Conservation (phyloP, 140 eudicot species). For the Bidens hawaiensis region DNA sequence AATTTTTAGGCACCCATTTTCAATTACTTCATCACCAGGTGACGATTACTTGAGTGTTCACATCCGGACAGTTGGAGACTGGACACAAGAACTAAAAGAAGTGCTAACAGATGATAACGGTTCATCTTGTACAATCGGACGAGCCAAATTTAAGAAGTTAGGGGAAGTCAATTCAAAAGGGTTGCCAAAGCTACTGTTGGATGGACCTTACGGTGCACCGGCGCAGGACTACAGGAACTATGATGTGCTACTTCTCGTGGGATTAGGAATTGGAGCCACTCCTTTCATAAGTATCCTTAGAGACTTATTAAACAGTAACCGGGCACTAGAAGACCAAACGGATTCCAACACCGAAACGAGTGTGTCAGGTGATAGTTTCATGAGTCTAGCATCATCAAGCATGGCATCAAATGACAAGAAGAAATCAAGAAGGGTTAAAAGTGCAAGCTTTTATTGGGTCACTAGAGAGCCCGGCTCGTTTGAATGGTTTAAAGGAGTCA, state of each 20-base stretch:
- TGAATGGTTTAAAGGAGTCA: slow-evolving; percentile 98
- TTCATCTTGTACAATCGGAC: slow-evolving; percentile 63
- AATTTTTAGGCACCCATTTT: slow-evolving; percentile 91
- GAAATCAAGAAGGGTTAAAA: slow-evolving; percentile 44
- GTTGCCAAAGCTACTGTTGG: slow-evolving; percentile 74
- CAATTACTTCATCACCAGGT: slow-evolving; percentile 94
- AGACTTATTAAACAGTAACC: slow-evolving; percentile 69
- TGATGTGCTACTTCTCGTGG: slow-evolving; percentile 86
- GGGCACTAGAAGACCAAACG: slow-evolving; percentile 49
- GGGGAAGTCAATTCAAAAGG: slow-evolving; percentile 51
- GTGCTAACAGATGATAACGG: slow-evolving; percentile 57
- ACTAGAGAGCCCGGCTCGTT: slow-evolving; percentile 93
- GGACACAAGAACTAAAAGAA: slow-evolving; percentile 89
- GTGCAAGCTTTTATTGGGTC: slow-evolving; percentile 90
- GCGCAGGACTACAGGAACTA: slow-evolving; percentile 96
- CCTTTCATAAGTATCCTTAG: slow-evolving; percentile 92
- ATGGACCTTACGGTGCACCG: slow-evolving; percentile 98
- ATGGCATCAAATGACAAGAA: slow-evolving; percentile 52
- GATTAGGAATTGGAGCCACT: slow-evolving; percentile 96
- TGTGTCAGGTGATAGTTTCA: slow-evolving; percentile 58
- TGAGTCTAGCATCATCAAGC: slow-evolving; percentile 63
- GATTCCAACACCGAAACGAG: slow-evolving; percentile 78
- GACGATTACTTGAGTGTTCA: slow-evolving; percentile 85
- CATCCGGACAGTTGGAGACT: slow-evolving; percentile 89
- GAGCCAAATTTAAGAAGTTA: slow-evolving; percentile 55